These are phyloP conservation scores for Candida adriatica DNA, from an alignment of 805 yeast genomes.

Conservation along the genomic window DNA sequence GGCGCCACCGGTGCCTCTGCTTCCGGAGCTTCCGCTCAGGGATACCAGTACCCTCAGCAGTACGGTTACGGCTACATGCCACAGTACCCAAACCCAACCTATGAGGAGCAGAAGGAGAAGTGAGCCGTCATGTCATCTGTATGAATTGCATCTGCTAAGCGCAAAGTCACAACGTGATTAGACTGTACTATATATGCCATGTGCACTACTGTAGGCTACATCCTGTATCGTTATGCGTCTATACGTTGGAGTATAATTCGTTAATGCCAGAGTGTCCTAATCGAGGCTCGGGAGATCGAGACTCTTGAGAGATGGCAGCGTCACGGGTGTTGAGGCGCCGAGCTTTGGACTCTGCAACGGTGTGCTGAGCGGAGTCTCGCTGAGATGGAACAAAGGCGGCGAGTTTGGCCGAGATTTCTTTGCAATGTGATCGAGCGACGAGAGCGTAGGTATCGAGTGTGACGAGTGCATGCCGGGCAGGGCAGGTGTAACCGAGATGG, in stretches of 20 bases:
- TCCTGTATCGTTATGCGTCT: no score
- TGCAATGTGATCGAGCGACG: constrained; percentile 18
- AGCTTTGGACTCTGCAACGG: constrained; percentile 44
- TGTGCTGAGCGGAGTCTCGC: constrained; percentile 43
- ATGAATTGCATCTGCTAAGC: no score
- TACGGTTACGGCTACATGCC: constrained; percentile 21
- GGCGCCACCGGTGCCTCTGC: constrained; percentile 4
- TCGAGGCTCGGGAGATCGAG: constrained; percentile 18
- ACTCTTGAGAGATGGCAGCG: constrained; percentile 22
- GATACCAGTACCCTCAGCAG: constrained; percentile 20
- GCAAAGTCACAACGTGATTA: neutral
- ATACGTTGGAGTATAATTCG: no score
- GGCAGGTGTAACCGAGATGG: constrained; percentile 22
- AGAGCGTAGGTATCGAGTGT: constrained; percentile 21
- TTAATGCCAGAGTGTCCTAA: no score
- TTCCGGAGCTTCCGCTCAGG: constrained; percentile 5
- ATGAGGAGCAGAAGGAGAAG: constrained; percentile 21
- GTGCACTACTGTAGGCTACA: no score
- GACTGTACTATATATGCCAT: neutral
- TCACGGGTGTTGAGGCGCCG: constrained; percentile 12
- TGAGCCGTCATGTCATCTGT: constrained; percentile 4
- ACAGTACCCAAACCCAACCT: constrained; percentile 20
- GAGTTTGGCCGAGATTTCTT: constrained; percentile 45
- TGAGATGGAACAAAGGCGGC: constrained; percentile 31
- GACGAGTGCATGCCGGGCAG: constrained; percentile 14